These are phyloP conservation scores for Pleurotus tuber-regium DNA, from an alignment of 768 basidiomycete species.

Conservation along the genomic window DNA sequence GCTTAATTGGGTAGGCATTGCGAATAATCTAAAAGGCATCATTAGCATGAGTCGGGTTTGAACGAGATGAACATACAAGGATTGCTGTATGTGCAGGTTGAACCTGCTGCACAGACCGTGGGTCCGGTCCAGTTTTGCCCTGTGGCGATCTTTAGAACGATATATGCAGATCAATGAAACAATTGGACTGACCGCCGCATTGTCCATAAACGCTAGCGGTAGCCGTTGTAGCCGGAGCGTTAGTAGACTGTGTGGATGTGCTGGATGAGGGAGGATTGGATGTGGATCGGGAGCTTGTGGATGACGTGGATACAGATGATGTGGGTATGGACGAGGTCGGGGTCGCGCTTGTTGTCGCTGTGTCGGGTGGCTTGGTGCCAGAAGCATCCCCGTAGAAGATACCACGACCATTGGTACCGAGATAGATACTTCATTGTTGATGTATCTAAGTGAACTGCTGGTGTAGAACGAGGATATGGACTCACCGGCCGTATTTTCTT, in stretches of 20 bases:
- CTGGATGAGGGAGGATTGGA: slow-evolving; percentile 18
- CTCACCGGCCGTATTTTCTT: slow-evolving; percentile 52
- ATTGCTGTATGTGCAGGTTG: slow-evolving; percentile 35
- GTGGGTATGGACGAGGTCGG: slow-evolving; percentile 40
- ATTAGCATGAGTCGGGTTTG: not conserved
- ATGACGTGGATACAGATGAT: not conserved
- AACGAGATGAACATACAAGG: slow-evolving; percentile 32
- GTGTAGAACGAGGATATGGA: not conserved
- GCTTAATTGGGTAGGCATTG: slow-evolving; percentile 5
- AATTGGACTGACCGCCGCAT: slow-evolving; percentile 33
- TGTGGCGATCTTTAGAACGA: slow-evolving; percentile 6
- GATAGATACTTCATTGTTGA: slow-evolving; percentile 49
- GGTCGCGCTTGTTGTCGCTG: slow-evolving; percentile 43
- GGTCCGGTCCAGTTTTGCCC: slow-evolving; percentile 39
- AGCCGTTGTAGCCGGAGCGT: slow-evolving; percentile 28
- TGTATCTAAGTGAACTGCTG: not conserved
- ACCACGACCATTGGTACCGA: slow-evolving; percentile 60
- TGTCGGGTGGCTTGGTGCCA: slow-evolving; percentile 20
- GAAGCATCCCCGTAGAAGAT: slow-evolving; percentile 49
- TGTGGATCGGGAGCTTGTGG: slow-evolving; percentile 15
- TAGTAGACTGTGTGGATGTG: slow-evolving; percentile 17
- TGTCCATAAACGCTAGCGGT: slow-evolving; percentile 35
- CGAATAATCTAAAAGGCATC: not conserved
- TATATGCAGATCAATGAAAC: not conserved
- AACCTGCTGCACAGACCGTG: slow-evolving; percentile 36